phyloP scores from a whole-genome alignment of 2,329 filamentous ascomycete species.

The Hypoxylon sp. region DNA sequence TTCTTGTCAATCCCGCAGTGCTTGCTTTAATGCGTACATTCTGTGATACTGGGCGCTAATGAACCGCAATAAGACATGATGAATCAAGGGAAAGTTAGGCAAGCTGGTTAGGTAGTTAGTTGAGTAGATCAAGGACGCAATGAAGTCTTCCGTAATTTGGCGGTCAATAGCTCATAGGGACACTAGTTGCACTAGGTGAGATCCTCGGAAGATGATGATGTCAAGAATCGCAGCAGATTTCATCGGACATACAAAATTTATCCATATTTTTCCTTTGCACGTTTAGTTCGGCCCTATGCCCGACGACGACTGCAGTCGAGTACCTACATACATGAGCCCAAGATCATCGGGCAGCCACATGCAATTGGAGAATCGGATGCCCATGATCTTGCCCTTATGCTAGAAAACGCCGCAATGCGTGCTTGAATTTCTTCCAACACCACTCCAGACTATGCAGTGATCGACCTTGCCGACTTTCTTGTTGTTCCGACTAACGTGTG shows the following conservation, averaged over 20 bases:
- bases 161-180: constrained; percentile 21
- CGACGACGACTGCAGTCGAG: constrained; percentile 12
- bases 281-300: constrained; percentile 1
- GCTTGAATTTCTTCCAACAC: too few species aligned
- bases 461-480: too few species aligned
- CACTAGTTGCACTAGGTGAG: constrained; percentile 3
- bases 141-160: too few species aligned
- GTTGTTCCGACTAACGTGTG: not conserved
- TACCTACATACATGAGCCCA: constrained; percentile 24
- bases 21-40: constrained; percentile 4
- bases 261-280: constrained; percentile 6
- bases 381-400: constrained; percentile 11
- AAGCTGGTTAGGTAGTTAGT: not conserved
- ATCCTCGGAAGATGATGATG: constrained; percentile 9
- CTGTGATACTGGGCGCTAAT: constrained; percentile 8
- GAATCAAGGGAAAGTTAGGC: constrained; percentile 3
- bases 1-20: constrained; percentile 7
- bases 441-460: too few species aligned
- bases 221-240: constrained; percentile 5
- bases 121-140: too few species aligned
- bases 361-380: constrained; percentile 6
- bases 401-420: too few species aligned
- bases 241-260: constrained; percentile 2
- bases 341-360: constrained; percentile 24
- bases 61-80: constrained; percentile 16